Evolutionary conservation across 2,329 filamentous ascomycete genomes (phyloP).

Genomic region (Epichloe scottii): DNA sequence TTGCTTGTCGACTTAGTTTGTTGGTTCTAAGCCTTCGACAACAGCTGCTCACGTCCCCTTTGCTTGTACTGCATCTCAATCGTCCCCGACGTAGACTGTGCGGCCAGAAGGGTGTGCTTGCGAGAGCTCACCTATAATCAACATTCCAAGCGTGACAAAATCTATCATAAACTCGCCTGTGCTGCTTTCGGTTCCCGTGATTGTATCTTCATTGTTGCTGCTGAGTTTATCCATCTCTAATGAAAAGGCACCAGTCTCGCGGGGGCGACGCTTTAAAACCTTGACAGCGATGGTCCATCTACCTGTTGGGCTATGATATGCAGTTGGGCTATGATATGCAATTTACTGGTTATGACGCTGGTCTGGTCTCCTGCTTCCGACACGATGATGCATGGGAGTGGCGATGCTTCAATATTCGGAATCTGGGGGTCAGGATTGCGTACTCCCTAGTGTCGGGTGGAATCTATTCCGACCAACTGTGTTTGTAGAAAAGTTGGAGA

Average conservation of each 20-base stretch:
- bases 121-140: conserved; percentile 52
- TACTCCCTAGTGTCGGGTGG: no score
- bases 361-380: no score
- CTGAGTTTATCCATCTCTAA: neutral
- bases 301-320: neutral
- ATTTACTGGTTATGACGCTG: no score
- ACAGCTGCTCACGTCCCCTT: neutral
- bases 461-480: no score
- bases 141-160: conserved; percentile 61
- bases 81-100: neutral
- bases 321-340: neutral
- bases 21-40: neutral
- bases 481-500: no score
- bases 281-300: neutral
- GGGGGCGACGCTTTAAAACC: neutral
- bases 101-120: neutral
- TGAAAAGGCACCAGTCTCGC: neutral
- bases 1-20: neutral
- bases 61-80: neutral
- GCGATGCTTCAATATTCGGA: no score
- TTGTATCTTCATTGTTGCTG: neutral
- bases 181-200: neutral
- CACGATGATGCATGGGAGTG: no score
- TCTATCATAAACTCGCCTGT: conserved; percentile 28
- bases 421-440: no score